Evolutionary conservation across 1,284 basidiomycete species (phyloP), one percentile per base, ranked within the genome.

Genomic region (Sphagnurus paluster): DNA sequence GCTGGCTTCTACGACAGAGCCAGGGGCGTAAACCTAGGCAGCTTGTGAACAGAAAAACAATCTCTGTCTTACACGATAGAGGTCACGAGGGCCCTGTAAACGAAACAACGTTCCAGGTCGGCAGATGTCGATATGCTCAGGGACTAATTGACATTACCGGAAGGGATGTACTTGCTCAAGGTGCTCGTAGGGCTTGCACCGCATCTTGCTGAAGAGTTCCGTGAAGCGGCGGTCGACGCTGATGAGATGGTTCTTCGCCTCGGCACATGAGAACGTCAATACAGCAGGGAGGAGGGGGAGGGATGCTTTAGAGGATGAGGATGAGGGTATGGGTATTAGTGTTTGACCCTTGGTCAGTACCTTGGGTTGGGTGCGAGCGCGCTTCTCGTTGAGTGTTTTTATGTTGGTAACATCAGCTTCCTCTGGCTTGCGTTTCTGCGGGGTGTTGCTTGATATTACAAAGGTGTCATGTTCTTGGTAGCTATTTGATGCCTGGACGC

Each of bases 121-220:
- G 49, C 33, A 26, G n/a, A 4, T n/a, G 1, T 35, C 29, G 20
- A 16, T 10, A 1, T 30, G 6, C 5, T 26, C 10, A 13, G 20
- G 17, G 10, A 50, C 4, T 11, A 38, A 20, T 29, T 37, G 13
- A 23, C 44, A 57, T 44, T 58, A 87, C 86, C 79, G 75, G 61
- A 91, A 92, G 2, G 89, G 88, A 62, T 90, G 84, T 16, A 89
- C 73, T 28, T 72, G 70, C 57, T 90, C 84, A 16, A 88, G 68
- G 2, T 77, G 70, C 59, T 93, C 81, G 59, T 83, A 94, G 2
- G 90, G 89, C 50, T 79, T 82, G 62, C 90, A 91, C 30, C 69
- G 66, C 53, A 90, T 65, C 44, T 73, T 71, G 28, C 68, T 60
- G 60, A 94, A 93, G 3, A 94, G 56, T 23, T 78, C 74, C 46